Evolutionary conservation across 2,329 filamentous ascomycete species (phyloP), one percentile per base, ranked within the genome.

Genomic region (Colletotrichum gloeosporioides): DNA sequence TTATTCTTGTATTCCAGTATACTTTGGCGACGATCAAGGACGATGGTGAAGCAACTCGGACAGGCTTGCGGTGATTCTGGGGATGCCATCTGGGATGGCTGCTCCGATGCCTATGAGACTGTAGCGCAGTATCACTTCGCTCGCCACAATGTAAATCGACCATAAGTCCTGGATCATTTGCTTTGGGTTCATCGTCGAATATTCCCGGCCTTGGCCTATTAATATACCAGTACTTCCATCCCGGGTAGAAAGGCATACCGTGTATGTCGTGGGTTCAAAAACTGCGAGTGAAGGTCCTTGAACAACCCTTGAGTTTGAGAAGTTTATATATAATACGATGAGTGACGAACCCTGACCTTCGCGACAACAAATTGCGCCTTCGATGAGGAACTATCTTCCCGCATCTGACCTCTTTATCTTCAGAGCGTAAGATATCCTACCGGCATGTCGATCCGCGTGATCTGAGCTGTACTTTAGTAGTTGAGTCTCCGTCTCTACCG

Each of bases 391-490:
- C 4, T 3, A 9, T 6, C 6, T 15, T 16, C 34, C 12, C 15
- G 34, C 34, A 36, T 4, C 15, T 39, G 8, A 16, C 8, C 16
- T 44, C 2, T 44, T 44, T 4, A 44, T 18, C 10, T 0, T 4
- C 3, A 44, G 36, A 8, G 36, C 36, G 6, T 10, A 8, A 44
- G 0, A 44, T 18, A 5, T 44, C 9, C 32, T 15, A 12, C 36
- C 8, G 36, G 8, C 16, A 44, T 3, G 0, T 44, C 9, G 3
- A n/a, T n/a, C 5, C 3, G 5, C 8, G 9, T 7, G 9, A 12
- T 49, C 9, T n/a, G 0, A 10, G 39, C 3, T 12, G 18, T 6
- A 6, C 18, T 9, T n/a, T 4, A 2, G 18, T 49, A n/a, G 39
- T n/a, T n/a, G 39, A n/a, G 18, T n/a, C 2, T n/a, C 39, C 1